These are phyloP conservation scores for Solanum etuberosum DNA, from an alignment of 257 asterid genomes.

Conservation along the genomic window DNA sequence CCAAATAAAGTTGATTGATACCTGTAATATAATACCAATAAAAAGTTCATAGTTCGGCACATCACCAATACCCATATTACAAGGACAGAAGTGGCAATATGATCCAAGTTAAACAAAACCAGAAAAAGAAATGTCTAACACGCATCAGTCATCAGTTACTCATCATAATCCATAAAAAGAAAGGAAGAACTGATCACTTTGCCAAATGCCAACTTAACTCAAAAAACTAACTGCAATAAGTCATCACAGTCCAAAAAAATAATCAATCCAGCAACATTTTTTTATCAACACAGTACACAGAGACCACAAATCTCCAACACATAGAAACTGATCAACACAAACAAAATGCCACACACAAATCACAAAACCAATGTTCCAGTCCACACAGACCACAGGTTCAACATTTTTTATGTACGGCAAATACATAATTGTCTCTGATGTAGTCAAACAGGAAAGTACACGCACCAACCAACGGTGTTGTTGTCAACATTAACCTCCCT, in stretches of 20 bases:
- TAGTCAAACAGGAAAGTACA: not conserved
- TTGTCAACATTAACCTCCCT: conserved; percentile 97
- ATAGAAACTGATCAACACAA: not conserved
- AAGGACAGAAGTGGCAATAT: not conserved
- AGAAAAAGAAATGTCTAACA: not conserved
- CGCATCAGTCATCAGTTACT: not conserved
- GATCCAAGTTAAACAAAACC: not conserved
- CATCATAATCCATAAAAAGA: not conserved
- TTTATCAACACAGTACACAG: not conserved
- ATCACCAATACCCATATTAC: not conserved
- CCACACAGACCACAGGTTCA: not conserved
- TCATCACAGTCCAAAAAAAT: not conserved
- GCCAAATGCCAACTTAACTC: not conserved
- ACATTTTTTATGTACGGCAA: not conserved
- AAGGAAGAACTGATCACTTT: not conserved
- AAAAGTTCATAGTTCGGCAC: not conserved
- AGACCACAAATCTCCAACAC: not conserved
- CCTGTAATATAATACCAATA: conserved; percentile 26
- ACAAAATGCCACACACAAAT: not conserved
- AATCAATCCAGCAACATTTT: not conserved
- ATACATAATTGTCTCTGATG: not conserved
- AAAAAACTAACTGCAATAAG: not conserved
- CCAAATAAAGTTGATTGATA: conserved; percentile 92
- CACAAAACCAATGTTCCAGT: not conserved
- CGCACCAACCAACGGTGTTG: conserved; percentile 94